A percentile compares a stretch with the other conserved stretches of the same genome.
phyloP scores from a whole-genome alignment of 129 eudicot genomes.

The Lactuca sativa region DNA sequence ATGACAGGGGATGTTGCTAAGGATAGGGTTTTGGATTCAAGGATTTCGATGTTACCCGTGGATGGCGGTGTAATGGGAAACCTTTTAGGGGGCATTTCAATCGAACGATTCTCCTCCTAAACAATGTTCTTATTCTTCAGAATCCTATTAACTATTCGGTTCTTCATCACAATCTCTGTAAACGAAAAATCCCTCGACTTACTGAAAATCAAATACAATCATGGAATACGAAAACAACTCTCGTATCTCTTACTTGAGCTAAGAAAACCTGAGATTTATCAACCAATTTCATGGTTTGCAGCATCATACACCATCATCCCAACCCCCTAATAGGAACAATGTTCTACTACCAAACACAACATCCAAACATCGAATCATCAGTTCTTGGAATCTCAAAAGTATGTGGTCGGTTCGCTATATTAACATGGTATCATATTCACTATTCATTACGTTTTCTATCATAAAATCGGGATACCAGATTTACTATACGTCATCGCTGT shows the following conservation, averaged over 20 bases:
- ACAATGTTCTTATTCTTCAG: conserved; percentile 61
- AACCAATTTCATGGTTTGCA: conserved; percentile 64
- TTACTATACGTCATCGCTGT: conserved; percentile 53
- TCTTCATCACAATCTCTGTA: conserved; percentile 49
- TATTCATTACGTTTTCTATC: conserved; percentile 72
- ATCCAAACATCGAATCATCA: conserved; percentile 37
- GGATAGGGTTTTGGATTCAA: conserved; percentile 78
- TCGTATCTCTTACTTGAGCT: conserved; percentile 47
- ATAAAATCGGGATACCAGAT: conserved; percentile 55
- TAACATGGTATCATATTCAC: conserved; percentile 69
- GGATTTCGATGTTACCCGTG: conserved; percentile 90
- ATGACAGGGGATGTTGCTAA: conserved; percentile 46
- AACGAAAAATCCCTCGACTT: conserved; percentile 56
- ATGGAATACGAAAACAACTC: conserved; percentile 51
- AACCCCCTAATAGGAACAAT: conserved; percentile 64
- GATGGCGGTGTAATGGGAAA: conserved; percentile 76
- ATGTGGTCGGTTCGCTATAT: conserved; percentile 74
- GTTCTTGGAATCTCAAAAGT: conserved; percentile 88
- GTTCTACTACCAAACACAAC: conserved; percentile 70
- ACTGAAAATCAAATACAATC: conserved; percentile 46
- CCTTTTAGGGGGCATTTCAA: conserved; percentile 59
- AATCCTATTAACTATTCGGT: conserved; percentile 50
- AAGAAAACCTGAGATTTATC: not conserved
- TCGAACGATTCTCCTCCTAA: conserved; percentile 45
- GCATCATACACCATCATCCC: conserved; percentile 78